phyloP scores from a whole-genome alignment of 75 land plant species.

The Selaginella tamariscina region DNA sequence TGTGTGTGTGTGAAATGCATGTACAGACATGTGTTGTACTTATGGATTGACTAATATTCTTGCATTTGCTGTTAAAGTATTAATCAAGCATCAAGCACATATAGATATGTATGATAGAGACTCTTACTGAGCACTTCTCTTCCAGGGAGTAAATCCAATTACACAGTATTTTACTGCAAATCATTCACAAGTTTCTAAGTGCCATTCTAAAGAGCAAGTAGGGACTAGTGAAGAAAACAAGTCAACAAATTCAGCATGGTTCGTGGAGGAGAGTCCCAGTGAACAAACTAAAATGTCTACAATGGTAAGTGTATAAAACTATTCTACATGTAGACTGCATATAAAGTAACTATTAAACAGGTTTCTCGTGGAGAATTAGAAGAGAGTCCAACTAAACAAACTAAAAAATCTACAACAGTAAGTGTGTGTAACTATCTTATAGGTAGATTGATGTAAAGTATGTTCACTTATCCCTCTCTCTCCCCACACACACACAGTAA shows the following conservation, averaged over 20 bases:
- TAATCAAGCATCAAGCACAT: neutral
- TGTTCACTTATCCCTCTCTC: neutral
- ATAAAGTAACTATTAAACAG: too few species aligned
- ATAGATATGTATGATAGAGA: neutral
- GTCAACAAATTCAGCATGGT: neutral
- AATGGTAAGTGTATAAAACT: neutral
- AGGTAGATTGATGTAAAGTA: neutral
- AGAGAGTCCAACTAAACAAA: neutral
- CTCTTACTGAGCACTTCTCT: slow-evolving; percentile 8
- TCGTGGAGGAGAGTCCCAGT: neutral
- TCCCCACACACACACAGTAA: too few species aligned
- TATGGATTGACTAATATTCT: neutral
- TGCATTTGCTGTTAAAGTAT: too few species aligned
- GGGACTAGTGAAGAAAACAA: slow-evolving; percentile 3
- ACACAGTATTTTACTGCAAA: slow-evolving; percentile 28
- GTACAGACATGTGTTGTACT: neutral
- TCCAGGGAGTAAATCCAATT: slow-evolving; percentile 33
- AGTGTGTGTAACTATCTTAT: neutral
- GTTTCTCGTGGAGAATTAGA: too few species aligned
- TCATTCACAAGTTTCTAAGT: neutral
- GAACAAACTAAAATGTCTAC: neutral
- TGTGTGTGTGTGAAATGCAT: neutral
- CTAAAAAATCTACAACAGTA: neutral
- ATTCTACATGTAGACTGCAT: neutral
- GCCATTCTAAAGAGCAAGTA: slow-evolving; percentile 4